phyloP scores from a whole-genome alignment of 2,329 filamentous ascomycete species.

The Fusarium sterilihyphosum region DNA sequence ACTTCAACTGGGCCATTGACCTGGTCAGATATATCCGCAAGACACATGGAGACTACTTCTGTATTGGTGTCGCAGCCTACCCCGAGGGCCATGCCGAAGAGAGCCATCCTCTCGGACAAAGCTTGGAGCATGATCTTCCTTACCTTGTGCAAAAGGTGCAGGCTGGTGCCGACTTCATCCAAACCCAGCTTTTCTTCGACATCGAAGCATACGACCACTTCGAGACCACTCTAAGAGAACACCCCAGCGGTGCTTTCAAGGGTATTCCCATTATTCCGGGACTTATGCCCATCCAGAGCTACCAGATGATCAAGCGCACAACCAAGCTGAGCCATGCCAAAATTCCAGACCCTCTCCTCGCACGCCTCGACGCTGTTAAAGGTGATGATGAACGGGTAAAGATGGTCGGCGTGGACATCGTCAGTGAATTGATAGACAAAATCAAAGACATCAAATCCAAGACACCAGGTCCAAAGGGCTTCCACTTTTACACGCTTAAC shows the following conservation, averaged over 20 bases:
- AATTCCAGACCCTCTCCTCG: constrained; percentile 76
- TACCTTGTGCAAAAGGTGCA: constrained; percentile 90
- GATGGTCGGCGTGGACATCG: constrained; percentile 79
- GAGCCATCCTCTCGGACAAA: constrained; percentile 77
- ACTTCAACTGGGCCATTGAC: constrained; percentile 90
- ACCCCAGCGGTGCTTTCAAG: constrained; percentile 87
- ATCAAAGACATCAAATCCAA: constrained; percentile 73
- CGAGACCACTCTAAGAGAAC: constrained; percentile 78
- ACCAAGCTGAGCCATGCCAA: constrained; percentile 93
- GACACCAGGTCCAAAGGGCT: constrained; percentile 74
- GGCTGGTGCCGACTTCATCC: constrained; percentile 96
- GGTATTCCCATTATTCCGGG: constrained; percentile 91
- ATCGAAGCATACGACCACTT: constrained; percentile 83
- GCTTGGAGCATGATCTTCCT: constrained; percentile 82
- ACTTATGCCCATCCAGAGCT: constrained; percentile 97
- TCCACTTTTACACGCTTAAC: constrained; percentile 98
- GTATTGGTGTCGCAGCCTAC: constrained; percentile 92
- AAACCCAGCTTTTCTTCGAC: constrained; percentile 98
- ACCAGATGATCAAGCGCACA: constrained; percentile 92
- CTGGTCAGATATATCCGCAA: constrained; percentile 88
- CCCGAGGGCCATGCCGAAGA: constrained; percentile 96
- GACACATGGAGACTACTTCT: constrained; percentile 93
- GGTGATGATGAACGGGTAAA: constrained; percentile 86
- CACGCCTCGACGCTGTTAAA: constrained; percentile 76
- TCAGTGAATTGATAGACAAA: constrained; percentile 84